Percentiles rank a stretch among this genome's conserved stretches.
These are phyloP conservation scores for Poa annua DNA, from an alignment of 176 grass and related monocot genomes.

Conservation along the genomic window DNA sequence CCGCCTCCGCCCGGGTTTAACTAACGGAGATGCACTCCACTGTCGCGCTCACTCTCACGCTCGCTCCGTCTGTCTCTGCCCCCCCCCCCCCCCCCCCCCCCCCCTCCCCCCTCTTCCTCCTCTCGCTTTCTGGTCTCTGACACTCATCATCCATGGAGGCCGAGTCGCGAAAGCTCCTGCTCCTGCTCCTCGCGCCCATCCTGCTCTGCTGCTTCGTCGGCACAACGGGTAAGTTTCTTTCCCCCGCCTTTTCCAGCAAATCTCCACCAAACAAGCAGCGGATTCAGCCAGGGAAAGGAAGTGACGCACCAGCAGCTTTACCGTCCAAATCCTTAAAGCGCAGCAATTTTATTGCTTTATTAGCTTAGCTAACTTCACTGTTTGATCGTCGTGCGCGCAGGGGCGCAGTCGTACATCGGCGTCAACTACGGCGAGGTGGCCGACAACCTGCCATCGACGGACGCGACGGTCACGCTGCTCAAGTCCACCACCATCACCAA, in stretches of 20 bases:
- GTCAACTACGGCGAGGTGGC: conserved; percentile 98
- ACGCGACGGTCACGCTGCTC: conserved; percentile 63
- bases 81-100: too few species aligned
- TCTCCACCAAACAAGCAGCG: conserved; percentile 6
- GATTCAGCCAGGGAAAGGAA: too few species aligned
- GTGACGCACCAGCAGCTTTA: conserved; percentile 25
- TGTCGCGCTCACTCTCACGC: background rate
- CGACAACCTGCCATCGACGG: conserved; percentile 84
- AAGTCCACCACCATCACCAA: conserved; percentile 80
- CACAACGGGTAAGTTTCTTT: conserved; percentile 53
- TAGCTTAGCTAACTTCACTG: too few species aligned
- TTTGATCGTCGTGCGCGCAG: conserved; percentile 19
- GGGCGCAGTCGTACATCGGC: conserved; percentile 70
- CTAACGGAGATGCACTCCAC: background rate
- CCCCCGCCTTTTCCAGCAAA: background rate
- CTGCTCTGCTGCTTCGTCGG: conserved; percentile 47
- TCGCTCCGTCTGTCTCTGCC: background rate
- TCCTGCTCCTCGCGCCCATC: conserved; percentile 22
- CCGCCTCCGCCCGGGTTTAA: background rate
- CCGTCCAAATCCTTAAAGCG: conserved; percentile 17
- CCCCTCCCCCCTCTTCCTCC: background rate
- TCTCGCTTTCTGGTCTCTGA: conserved; percentile 21
- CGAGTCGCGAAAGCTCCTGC: conserved; percentile 32
- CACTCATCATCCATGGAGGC: conserved; percentile 24
- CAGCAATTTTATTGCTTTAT: background rate